Evolutionary conservation across 768 basidiomycete species (phyloP), one percentile per base, ranked within the genome.

Genomic region (Suillus hirtellus): DNA sequence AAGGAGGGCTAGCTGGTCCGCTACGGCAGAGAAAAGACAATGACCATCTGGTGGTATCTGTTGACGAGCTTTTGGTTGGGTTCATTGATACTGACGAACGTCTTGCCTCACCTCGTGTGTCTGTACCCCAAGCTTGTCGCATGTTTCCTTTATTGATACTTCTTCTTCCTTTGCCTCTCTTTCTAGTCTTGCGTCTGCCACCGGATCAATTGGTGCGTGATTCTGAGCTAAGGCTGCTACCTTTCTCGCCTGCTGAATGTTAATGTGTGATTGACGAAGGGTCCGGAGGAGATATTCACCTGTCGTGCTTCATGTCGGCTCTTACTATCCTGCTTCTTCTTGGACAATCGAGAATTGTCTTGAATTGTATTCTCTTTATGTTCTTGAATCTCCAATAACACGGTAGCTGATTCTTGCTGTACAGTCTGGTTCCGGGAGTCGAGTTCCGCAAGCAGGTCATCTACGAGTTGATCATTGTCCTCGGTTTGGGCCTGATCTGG

Each of bases 21-120:
- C 96, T 31, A 99, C 80, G 11, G 96, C 93, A 54, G 94, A 91
- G 79, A 90, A 99, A 37, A 99, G 87, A 78, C 96, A 99, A 69
- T 99, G 96, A 0, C 96, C 96, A 69, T 99, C 96, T 19, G 96
- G 94, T 64, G 88, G 88, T 68, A 98, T 89, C 95, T 97, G 67
- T 63, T n/a, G 17, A 60, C 40, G 46, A 14, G 49, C 9, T 11
- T 10, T 47, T n/a, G n/a, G 43, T 60, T 59, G 24, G 50, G 60
- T 55, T 60, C 17, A 56, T 49, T 24, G 24, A 59, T 56, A 21
- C 60, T 10, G 11, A 60, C 54, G 44, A 46, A 64, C 27, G 21
- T 21, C 12, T 60, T 49, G 42, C 68, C 78, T 61, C 62, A 88
- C 91, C 81, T 94, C 86, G 65, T 86, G 77, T 46, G 92, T 79